Evolutionary conservation across 306 rosid species (phyloP), one percentile per base, ranked within the genome.

Genomic region (Biancaea sappan): DNA sequence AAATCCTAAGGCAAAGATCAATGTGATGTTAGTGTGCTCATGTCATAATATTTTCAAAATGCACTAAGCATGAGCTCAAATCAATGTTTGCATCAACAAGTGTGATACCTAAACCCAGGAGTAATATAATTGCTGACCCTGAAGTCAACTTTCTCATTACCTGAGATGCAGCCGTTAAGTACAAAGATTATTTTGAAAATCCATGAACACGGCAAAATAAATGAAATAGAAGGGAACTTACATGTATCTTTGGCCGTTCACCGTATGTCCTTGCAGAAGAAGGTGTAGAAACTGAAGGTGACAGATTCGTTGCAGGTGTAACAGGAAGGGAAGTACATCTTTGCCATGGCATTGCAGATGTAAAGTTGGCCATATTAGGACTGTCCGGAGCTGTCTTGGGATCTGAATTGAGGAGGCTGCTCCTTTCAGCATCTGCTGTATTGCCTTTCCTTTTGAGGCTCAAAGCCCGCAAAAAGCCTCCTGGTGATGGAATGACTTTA

Each of bases 251-350:
- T 59, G 77, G 83, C 73, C 68, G 84, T 83, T 91, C 97, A 69
- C 26, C 72, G 76, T 80, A 84, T 63, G 79, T 71, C 81, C 90
- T 89, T 13, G 97, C 92, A 66, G 98, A 90, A 70, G 81, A 57
- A 1, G 98, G 97, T 3, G 85, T 82, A 64, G 92, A 53, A 82
- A 88, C 80, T 14, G 84, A 63, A 73, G 95, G 96, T 46, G 97
- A 87, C 47, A 87, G 62, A 83, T 87, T 84, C 31, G 95, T 53
- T 58, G 88, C 89, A 37, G 83, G 94, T 40, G 89, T 74, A 70
- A 90, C 93, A 21, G 98, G 98, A 85, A 91, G 98, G 60, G 98
- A 94, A 53, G 88, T 69, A 51, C 96, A 94, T 71, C 92, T 79
- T 76, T 79, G 22, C 98, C 97, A 94, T 51, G 96, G 57, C 82